Base-by-base conservation (phyloP, 2,329 filamentous ascomycete genomes). In the Reticulascus tulasneorum region DNA sequence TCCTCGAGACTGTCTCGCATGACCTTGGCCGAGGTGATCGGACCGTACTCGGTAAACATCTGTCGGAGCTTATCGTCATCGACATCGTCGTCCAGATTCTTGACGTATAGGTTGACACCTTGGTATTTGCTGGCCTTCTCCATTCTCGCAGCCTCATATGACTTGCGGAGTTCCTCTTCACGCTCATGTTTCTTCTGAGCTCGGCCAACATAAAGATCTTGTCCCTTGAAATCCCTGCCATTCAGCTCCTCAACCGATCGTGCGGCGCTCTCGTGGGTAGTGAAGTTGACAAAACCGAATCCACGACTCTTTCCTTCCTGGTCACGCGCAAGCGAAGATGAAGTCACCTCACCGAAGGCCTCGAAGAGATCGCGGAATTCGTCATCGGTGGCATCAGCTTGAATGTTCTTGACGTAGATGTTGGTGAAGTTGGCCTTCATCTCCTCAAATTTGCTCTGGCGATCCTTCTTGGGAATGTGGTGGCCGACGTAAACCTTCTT, bases 341-440 rank as follows among this genome's bases (percentile, higher is more conserved):
- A 98, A 44, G 93, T 97, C 52, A 98, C 93, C 39, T 94, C 84
- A 51, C 93, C 93, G 57, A 80, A 94, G 67, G 82, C 82, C 75
- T 93, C 86, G 55, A 98, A 97, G 33, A 97, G 75, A 45, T 83
- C 77, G 53, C 89, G 88, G 81, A 98, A 97, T 62, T 97, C 85
- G 8, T 97, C 90, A 45, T 98, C 93, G 41, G 80, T 84, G 47
- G 84, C 86, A 31, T 96, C 91, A 23, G 71, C 58, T 55, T 82
- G 79, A 53, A 98, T 84, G 74, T 98, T 98, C 83, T 98, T 98
- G 73, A 98, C 87, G 72, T 98, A 98, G 67, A 98, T 83, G 67
- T 98, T 98, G 75, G 93, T 98, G 79, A 94, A 98, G 78, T 98
- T 98, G 67, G 93, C 93, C 84, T 98, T 98, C 91, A 98, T 98